Evolutionary conservation across 1,284 basidiomycete genomes (phyloP).

Genomic region (Trichosporon sp.): DNA sequence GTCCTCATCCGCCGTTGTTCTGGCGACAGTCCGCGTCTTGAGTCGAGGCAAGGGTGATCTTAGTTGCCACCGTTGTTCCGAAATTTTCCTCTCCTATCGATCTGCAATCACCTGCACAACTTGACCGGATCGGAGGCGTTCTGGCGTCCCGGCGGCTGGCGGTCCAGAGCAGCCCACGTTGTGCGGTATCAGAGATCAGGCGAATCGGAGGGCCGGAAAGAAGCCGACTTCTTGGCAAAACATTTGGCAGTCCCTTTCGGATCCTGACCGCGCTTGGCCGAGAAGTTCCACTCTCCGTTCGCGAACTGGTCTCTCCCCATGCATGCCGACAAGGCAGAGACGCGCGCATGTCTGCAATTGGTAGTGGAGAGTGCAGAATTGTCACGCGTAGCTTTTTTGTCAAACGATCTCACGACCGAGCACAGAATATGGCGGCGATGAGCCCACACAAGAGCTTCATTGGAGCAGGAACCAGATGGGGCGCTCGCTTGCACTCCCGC

Average conservation of each 20-base stretch:
- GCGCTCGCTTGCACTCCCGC: not conserved
- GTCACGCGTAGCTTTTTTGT: too few species aligned
- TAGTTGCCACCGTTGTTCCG: not conserved
- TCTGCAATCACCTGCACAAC: not conserved
- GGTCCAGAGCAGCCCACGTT: not conserved
- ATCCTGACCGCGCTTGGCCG: not conserved
- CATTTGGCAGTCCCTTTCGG: not conserved
- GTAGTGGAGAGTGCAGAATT: too few species aligned
- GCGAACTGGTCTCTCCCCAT: too few species aligned
- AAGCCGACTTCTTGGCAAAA: constrained; percentile 8
- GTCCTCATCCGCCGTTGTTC: not conserved
- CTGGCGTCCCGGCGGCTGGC: not conserved
- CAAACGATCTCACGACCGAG: too few species aligned
- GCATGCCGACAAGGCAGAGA: too few species aligned
- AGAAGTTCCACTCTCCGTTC: not conserved
- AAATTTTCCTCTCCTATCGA: not conserved
- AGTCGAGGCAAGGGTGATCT: not conserved
- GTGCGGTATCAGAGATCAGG: not conserved
- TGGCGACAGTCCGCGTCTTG: too few species aligned
- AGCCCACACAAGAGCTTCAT: not conserved
- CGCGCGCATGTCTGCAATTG: too few species aligned
- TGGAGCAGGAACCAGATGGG: not conserved
- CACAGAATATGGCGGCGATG: not conserved
- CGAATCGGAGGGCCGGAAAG: not conserved
- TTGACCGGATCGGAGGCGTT: not conserved